Conservation (phyloP, 257 asterid genomes). For the Ilex asprella region DNA sequence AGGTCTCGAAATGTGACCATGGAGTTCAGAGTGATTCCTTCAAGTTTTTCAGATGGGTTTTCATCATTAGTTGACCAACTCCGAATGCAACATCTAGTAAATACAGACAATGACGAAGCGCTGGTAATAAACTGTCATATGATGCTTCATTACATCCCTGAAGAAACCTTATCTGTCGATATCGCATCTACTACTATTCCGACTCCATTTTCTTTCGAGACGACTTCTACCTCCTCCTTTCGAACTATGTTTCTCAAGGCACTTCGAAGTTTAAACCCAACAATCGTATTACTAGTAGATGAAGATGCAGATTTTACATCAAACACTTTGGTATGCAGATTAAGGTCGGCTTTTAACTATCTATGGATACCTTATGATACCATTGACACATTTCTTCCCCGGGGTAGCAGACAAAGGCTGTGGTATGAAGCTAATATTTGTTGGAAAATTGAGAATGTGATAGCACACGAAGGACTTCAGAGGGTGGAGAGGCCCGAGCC, state of each 20-base stretch:
- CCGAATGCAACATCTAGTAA: slow-evolving; percentile 36
- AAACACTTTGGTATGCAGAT: slow-evolving; percentile 40
- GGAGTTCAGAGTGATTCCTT: slow-evolving; percentile 66
- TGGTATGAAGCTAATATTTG: slow-evolving; percentile 93
- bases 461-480: slow-evolving; percentile 62
- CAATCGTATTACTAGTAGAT: slow-evolving; percentile 52
- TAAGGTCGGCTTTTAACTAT: slow-evolving; percentile 79
- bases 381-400: slow-evolving; percentile 62
- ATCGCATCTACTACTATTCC: not conserved
- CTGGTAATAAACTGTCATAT: slow-evolving; percentile 80
- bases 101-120: slow-evolving; percentile 49
- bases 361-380: slow-evolving; percentile 93
- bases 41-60: slow-evolving; percentile 54
- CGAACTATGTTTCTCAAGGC: slow-evolving; percentile 53
- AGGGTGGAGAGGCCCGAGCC: slow-evolving; percentile 78
- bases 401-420: slow-evolving; percentile 67
- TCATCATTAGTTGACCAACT: slow-evolving; percentile 51
- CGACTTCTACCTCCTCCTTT: slow-evolving; percentile 14
- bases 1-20: slow-evolving; percentile 50
- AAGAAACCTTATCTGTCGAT: slow-evolving; percentile 41
- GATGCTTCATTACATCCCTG: slow-evolving; percentile 86
- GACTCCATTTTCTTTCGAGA: slow-evolving; percentile 7
- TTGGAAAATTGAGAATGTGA: slow-evolving; percentile 87
- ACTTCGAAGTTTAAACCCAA: slow-evolving; percentile 59
- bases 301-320: slow-evolving; percentile 95